Evolutionary conservation across 177 flowering plant genomes (phyloP).

Genomic region (Vitis hybrid): DNA sequence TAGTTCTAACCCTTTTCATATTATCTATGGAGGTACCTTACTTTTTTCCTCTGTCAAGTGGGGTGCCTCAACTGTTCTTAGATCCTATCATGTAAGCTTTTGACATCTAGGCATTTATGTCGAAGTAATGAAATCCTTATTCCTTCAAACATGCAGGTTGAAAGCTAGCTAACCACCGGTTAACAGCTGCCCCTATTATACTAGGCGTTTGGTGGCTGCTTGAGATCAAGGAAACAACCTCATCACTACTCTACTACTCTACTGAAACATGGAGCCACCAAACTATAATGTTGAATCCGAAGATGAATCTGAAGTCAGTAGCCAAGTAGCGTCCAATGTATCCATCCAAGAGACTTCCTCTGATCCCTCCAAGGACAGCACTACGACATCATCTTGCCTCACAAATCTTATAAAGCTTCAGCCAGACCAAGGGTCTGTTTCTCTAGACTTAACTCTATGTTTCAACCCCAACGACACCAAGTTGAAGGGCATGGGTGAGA

Average conservation of each 20-base stretch:
- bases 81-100: neutral
- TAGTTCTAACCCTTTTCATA: neutral
- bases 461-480: conserved; percentile 30
- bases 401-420: conserved; percentile 22
- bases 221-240: conserved; percentile 1
- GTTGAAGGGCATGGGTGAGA: conserved; percentile 33
- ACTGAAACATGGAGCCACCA: conserved; percentile 31
- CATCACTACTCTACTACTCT: neutral
- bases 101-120: neutral
- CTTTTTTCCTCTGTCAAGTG: no score
- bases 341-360: conserved; percentile 40
- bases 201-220: neutral
- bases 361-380: conserved; percentile 26
- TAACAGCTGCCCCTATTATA: neutral
- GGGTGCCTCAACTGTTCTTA: neutral
- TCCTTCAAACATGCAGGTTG: conserved; percentile 6
- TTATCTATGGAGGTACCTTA: no score
- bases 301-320: conserved; percentile 55
- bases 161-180: neutral
- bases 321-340: conserved; percentile 57
- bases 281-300: conserved; percentile 41
- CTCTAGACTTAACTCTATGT: conserved; percentile 59
- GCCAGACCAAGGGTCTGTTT: conserved; percentile 27
- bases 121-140: neutral
- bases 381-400: conserved; percentile 30